Conservation (phyloP, 441 rosid species). For the Eugenia klotzschiana region DNA sequence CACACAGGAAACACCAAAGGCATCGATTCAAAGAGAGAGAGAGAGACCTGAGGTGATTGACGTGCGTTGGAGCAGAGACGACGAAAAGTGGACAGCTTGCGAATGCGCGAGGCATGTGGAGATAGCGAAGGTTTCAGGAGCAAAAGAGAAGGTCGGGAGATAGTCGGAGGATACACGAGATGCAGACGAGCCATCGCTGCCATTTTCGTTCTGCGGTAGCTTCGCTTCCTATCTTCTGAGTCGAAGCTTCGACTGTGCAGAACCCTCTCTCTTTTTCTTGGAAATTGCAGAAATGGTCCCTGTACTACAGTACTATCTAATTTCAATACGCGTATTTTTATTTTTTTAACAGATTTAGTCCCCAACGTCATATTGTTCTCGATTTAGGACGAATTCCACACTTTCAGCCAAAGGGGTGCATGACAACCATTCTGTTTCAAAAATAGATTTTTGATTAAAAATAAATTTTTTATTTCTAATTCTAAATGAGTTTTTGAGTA, state of each 20-base stretch:
- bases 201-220: constrained; percentile 6
- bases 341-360: not conserved
- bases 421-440: too few relatives aligned
- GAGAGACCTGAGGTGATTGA: constrained; percentile 3
- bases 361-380: not conserved
- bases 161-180: constrained; percentile 4
- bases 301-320: not conserved
- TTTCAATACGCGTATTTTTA: not conserved
- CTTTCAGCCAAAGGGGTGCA: not conserved
- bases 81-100: constrained; percentile 19
- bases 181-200: constrained; percentile 34
- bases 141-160: constrained; percentile 7
- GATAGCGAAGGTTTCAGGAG: constrained; percentile 3
- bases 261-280: not conserved
- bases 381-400: not conserved
- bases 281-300: not conserved
- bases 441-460: too few relatives aligned
- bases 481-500: too few relatives aligned
- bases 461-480: too few relatives aligned
- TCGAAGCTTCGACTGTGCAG: not conserved
- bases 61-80: constrained; percentile 19
- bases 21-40: not conserved
- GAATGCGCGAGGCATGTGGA: constrained; percentile 8
- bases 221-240: not conserved
- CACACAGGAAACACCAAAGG: not conserved